These are phyloP conservation scores for Chaetoceros muelleri DNA, from an alignment of 108 stramenopile genomes.

Conservation along the genomic window DNA sequence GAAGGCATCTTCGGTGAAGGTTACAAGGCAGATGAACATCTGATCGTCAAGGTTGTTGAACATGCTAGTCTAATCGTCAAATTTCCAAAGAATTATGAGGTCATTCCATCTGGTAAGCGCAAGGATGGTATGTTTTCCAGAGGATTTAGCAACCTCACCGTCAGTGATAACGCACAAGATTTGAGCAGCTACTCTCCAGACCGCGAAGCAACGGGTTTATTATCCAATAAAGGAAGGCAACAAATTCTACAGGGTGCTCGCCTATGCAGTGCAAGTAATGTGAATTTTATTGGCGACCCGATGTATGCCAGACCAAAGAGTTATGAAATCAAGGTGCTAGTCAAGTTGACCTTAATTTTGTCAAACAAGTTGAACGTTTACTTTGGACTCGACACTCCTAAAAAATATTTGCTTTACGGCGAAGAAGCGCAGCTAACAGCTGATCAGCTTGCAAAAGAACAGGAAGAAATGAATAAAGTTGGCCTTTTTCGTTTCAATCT, in stretches of 20 bases:
- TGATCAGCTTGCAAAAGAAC: slow-evolving; percentile 15
- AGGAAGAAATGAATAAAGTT: slow-evolving; percentile 21
- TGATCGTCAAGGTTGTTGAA: slow-evolving; percentile 26
- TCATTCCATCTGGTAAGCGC: slow-evolving; percentile 15
- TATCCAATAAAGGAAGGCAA: slow-evolving; percentile 47
- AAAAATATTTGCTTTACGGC: background rate
- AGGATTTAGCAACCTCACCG: background rate
- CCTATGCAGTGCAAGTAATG: slow-evolving; percentile 50
- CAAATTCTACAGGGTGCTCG: slow-evolving; percentile 33
- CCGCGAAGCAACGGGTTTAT: slow-evolving; percentile 30
- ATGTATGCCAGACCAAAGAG: slow-evolving; percentile 38
- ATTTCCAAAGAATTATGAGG: slow-evolving; percentile 46
- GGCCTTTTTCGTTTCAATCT: slow-evolving; percentile 51
- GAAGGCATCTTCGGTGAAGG: slow-evolving; percentile 37
- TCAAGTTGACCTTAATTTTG: slow-evolving; percentile 24
- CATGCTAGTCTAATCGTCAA: slow-evolving; percentile 49
- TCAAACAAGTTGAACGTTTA: slow-evolving; percentile 43
- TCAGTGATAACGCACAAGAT: slow-evolving; percentile 1
- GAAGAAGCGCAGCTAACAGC: background rate
- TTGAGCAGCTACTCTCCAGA: slow-evolving; percentile 11
- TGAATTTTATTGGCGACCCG: slow-evolving; percentile 54
- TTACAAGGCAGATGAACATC: slow-evolving; percentile 35
- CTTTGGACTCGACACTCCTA: slow-evolving; percentile 25
- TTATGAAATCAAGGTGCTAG: slow-evolving; percentile 53
- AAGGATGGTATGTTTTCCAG: slow-evolving; percentile 3